phyloP scores from a whole-genome alignment of 192 early-diverging fungal genomes.

The Piromyces sp. region DNA sequence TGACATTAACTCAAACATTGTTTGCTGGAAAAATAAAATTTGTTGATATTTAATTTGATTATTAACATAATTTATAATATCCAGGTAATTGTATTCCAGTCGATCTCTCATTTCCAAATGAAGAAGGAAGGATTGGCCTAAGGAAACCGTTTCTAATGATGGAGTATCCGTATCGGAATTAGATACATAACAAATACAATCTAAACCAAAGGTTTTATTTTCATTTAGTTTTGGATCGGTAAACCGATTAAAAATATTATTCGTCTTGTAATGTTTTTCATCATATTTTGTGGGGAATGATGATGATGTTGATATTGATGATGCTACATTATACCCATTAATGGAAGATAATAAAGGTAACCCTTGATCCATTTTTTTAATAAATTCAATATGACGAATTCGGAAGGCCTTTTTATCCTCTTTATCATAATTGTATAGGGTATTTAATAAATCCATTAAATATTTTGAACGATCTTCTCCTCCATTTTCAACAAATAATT shows the following conservation, averaged over 20 bases:
- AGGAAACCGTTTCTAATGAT: background rate
- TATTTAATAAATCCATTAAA: background rate
- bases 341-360: background rate
- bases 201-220: background rate
- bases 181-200: background rate
- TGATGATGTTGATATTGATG: background rate
- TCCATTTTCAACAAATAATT: background rate
- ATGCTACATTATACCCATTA: too few species aligned
- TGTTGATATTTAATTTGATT: background rate
- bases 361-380: background rate
- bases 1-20: background rate
- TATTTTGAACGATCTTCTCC: background rate
- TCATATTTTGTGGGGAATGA: background rate
- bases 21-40: background rate
- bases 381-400: background rate
- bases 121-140: background rate
- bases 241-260: background rate
- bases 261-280: background rate
- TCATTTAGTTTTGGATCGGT: background rate
- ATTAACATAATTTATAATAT: background rate
- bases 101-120: background rate
- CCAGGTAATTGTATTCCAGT: background rate
- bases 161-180: background rate
- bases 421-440: background rate
- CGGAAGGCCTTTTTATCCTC: background rate